Evolutionary conservation across 1,284 basidiomycete species (phyloP), one percentile per base, ranked within the genome.

Genomic region (Heliocybe sulcata): DNA sequence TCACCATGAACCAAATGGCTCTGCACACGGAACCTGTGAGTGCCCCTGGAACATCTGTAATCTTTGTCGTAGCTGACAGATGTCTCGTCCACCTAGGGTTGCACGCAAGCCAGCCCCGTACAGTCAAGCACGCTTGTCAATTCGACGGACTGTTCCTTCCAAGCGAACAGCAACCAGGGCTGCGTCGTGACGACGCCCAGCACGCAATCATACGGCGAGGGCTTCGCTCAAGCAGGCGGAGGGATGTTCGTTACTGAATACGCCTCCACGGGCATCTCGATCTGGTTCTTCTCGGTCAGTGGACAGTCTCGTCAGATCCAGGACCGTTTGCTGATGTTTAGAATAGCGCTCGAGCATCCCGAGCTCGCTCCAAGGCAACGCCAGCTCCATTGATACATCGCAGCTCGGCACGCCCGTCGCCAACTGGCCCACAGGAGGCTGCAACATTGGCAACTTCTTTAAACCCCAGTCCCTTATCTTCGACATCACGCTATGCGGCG

Each of bases 201-300:
- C 47, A 62, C 74, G 0, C 69, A 71, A 3, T 82, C 81, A 9
- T 90, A 87, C 60, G 89, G 87, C 22, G 72, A 74, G 35, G 81
- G 68, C 1, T 91, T 92, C 63, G 81, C 83, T 6, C 67, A 68
- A 2, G 76, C 75, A 2, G 80, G 81, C 12, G 90, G 90, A 27
- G 89, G 90, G 14, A 76, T 87, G 16, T 91, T 79, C 60, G 81
- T 89, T 25, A 83, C 86, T 3, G 87, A 90, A 67, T 82, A 82
- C 60, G 83, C 85, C 1, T 68, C 75, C 20, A 72, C 63, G 49
- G 87, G 83, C 16, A 81, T 89, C 29, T 83, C 79, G 9, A 77
- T 92, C 53, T 92, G 90, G 90, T 90, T 89, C 72, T 85, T 88
- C 69, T 69, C 76, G 45, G 79, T 81, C 57, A 57, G 76, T 72